Base-by-base conservation (phyloP, 352 stramenopile species). In the Globisporangium spiculum region DNA sequence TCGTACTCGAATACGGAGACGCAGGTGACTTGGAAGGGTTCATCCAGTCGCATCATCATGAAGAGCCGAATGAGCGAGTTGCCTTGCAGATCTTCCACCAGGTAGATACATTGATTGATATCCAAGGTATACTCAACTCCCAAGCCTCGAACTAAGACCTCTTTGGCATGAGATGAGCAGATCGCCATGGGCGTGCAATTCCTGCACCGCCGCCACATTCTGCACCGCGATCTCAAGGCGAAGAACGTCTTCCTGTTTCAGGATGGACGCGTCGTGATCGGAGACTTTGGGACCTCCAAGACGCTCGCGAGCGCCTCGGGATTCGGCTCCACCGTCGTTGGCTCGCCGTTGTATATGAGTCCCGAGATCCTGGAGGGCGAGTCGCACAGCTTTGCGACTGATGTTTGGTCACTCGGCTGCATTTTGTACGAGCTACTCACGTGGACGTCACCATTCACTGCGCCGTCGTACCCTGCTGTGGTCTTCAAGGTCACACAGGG, bases 101-200 rank as follows among this genome's bases (percentile, higher is more conserved):
- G 27, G 9, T 14, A 52, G 44, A 18, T 52, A 52, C 16, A 18
- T 52, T 52, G 18, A 18, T 50, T 50, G 14, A 46, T 46, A 46
- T 16, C 4, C 27, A 32, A 32, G 27, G 27, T 32, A 32, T 32
- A 32, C 27, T 32, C 27, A 32, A 32, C 27, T 32, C 27, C 27
- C 27, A 32, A 32, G 27, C 27, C 27, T 32, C 27, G 3, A 32
- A 32, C 27, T 32, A 32, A 32, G 27, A 7, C 27, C 27, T 32
- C 27, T 32, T 32, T 32, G 27, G 27, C 27, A 32, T 32, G 27
- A 0, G 27, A 32, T 32, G 3, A 32, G 27, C 27, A 32, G 66
- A 95, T 99, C 46, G 84, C 84, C 20, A 70, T 92, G 10, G 97
- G 96, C 1, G 88, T 99, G 12, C 69, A 84, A 7, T 86, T 90